These are phyloP conservation scores for Pichia sp. DNA, from an alignment of 1,139 yeast genomes.

Conservation along the genomic window DNA sequence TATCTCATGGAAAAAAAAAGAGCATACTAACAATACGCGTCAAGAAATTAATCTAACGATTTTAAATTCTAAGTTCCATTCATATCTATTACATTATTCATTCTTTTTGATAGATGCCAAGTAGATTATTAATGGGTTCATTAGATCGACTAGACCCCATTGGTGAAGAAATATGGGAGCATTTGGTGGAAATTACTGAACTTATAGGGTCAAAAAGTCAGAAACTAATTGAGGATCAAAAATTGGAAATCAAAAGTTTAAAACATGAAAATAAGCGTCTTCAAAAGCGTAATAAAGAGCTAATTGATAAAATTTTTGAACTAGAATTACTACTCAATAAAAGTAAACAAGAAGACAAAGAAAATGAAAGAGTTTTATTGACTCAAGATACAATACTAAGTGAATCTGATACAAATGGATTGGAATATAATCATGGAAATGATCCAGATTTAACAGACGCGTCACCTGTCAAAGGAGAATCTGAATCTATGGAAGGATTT, in stretches of 20 bases:
- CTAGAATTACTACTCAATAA: neutral
- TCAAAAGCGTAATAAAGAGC: neutral
- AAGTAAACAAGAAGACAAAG: neutral
- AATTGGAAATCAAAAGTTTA: constrained; percentile 1
- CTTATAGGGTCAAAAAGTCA: neutral
- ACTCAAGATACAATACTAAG: constrained; percentile 4
- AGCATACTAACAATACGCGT: no score
- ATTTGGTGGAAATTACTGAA: neutral
- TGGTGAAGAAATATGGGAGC: constrained; percentile 3
- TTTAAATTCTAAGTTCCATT: no score
- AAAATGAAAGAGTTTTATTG: neutral
- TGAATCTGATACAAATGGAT: neutral
- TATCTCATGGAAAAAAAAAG: no score
- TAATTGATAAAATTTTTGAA: neutral
- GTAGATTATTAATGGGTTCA: no score
- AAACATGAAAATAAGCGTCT: constrained; percentile 5
- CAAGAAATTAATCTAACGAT: no score
- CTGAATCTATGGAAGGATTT: neutral
- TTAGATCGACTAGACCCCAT: neutral
- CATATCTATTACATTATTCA: no score
- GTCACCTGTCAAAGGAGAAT: constrained; percentile 5
- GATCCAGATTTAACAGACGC: constrained; percentile 10
- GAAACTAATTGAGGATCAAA: neutral
- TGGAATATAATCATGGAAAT: neutral
- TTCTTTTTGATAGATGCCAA: no score